Base-by-base conservation (phyloP, 1,284 basidiomycete species). In the Pterulicium gracile region DNA sequence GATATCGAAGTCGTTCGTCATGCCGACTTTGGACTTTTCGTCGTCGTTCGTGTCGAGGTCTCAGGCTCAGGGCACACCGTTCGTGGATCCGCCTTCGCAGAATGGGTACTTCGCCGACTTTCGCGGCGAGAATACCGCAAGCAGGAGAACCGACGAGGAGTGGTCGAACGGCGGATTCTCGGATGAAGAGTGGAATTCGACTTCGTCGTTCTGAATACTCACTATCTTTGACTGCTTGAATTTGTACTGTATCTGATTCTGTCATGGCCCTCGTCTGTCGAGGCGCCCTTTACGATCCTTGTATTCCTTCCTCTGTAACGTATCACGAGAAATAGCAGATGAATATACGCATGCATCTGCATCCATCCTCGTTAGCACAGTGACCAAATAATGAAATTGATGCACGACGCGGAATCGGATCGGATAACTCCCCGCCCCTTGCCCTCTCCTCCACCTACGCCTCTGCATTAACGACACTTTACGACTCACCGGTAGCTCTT, bases 21-120 rank as follows among this genome's bases (percentile, higher is more conserved):
- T 43, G 42, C 42, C 42, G 10, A 43, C 42, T 21, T 19, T 43
- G 23, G 42, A 43, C 23, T 43, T 43, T 22, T 43, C 42, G 23
- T 43, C 42, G 12, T 21, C 42, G 4, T 43, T 43, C 23, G 23
- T 43, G 36, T 39, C 36, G n/a, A n/a, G n/a, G n/a, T n/a, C n/a
- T n/a, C 15, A 39, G 36, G 4, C n/a, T 10, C 15, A 7, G 7
- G 7, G n/a, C 36, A 10, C 15, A 18, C 15, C 36, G 19, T 39
- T 32, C 36, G 15, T 39, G n/a, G 36, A 39, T 18, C 36, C 36
- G 36, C 36, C 36, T 39, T 39, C 36, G n/a, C 36, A 39, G 36
- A 39, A 39, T 39, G 36, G 36, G 15, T 39, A 39, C 15, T 39
- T 39, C 27, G 7, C 27, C n/a, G 10, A n/a, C n/a, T n/a, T 10